These are phyloP conservation scores for Penicillium glabrum DNA, from an alignment of 2,329 filamentous ascomycete genomes.

Conservation along the genomic window DNA sequence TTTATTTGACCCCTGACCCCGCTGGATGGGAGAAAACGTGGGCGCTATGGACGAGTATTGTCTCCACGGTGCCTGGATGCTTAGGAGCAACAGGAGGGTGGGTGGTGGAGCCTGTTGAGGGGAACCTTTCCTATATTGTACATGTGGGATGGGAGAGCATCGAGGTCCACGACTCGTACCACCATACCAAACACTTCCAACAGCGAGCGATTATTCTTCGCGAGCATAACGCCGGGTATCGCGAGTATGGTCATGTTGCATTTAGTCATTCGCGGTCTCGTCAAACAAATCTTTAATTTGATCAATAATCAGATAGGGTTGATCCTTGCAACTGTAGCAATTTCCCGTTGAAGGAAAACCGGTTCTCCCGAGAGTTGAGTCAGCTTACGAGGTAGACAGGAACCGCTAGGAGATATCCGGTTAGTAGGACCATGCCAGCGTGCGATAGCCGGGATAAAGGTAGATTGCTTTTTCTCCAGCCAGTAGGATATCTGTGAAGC, in stretches of 20 bases:
- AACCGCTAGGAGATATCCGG: conserved; percentile 1
- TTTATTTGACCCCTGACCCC: conserved; percentile 27
- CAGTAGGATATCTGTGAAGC: not conserved
- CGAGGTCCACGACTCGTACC: conserved; percentile 35
- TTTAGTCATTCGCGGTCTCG: conserved; percentile 21
- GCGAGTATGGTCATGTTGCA: conserved; percentile 35
- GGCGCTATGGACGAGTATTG: conserved; percentile 27
- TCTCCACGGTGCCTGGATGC: conserved; percentile 30
- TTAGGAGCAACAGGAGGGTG: conserved; percentile 34
- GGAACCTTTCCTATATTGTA: conserved; percentile 30
- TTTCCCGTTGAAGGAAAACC: not conserved
- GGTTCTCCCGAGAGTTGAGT: not conserved
- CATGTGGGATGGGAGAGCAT: conserved; percentile 38
- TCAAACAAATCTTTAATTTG: conserved; percentile 10
- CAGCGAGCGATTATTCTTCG: conserved; percentile 28
- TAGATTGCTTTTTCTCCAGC: not conserved
- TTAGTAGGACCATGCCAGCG: not conserved
- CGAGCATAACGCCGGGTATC: conserved; percentile 29
- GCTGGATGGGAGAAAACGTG: conserved; percentile 24
- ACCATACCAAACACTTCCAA: conserved; percentile 34
- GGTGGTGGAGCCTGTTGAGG: conserved; percentile 33
- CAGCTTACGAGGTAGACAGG: not conserved
- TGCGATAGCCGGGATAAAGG: not conserved
- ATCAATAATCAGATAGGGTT: not conserved
- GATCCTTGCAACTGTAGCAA: not conserved